Evolutionary conservation across 148 eudicot genomes (phyloP), one percentile per base, ranked within the genome.

Genomic region (Rhododendron mucronatum): DNA sequence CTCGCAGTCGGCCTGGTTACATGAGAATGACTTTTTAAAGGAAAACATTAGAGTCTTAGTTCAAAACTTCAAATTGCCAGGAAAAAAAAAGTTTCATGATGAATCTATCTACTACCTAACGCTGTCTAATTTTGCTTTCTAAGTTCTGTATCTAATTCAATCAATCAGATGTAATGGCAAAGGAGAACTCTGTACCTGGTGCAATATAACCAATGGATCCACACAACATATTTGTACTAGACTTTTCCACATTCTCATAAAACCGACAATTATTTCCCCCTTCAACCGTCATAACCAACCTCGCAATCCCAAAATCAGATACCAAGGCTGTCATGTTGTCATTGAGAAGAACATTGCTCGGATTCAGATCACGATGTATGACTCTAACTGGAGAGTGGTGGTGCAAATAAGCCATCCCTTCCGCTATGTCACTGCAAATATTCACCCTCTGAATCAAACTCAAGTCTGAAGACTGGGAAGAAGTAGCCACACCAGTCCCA

Each of bases 141-240:
- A 20, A 65, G 30, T n/a, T 28, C 2, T 8, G 9, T 23, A 26
- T 65, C 71, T n/a, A 21, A 63, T 21, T 63, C 69, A 63, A 63
- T 23, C 69, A 63, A 63, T 63, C 69, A 63, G 69, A 23, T 23
- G 28, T 21, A 63, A 63, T 51, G n/a, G 71, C 71, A 7, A 44
- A 84, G 59, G 79, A 80, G 82, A 71, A 48, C 28, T 77, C 5
- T 76, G 30, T 89, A 90, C 92, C 92, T 85, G 92, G 92, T 75
- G 92, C 92, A 65, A 90, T 90, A 82, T 90, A 90, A 9, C 90
- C 92, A 45, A 90, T 90, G 6, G 92, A 89, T 55, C 92, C 92
- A 55, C 88, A 85, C 23, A 90, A 78, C 86, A 84, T 45, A 87
- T 87, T 85, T 55, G 83, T 86, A 7, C 89, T 90, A 23, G 90